phyloP scores from a whole-genome alignment of 1,139 yeast species.

The Yamadazyma trypodendri region DNA sequence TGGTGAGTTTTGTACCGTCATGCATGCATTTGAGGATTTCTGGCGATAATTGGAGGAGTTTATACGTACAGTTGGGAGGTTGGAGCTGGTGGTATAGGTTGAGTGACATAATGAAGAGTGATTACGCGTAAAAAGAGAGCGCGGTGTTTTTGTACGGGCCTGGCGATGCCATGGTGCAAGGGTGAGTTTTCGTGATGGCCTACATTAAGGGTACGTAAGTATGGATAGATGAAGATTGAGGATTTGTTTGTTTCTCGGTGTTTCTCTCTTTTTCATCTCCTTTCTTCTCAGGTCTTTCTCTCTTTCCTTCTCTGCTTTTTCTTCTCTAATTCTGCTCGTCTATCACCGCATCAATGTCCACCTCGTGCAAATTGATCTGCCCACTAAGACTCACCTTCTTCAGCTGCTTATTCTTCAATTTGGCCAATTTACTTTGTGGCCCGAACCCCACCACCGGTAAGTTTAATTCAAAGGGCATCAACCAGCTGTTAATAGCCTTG shows the following conservation, averaged over 20 bases:
- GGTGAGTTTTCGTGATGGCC: neutral
- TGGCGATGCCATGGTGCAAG: no score
- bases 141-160: slow-evolving; percentile 1
- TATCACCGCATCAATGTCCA: slow-evolving; percentile 67
- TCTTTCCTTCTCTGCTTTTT: no score
- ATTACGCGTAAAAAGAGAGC: slow-evolving; percentile 2
- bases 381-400: slow-evolving; percentile 58
- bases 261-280: no score
- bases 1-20: slow-evolving; percentile 26
- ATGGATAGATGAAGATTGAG: no score
- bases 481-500: slow-evolving; percentile 56
- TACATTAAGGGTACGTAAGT: neutral
- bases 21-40: slow-evolving; percentile 48
- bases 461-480: slow-evolving; percentile 66
- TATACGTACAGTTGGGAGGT: slow-evolving; percentile 35
- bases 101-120: slow-evolving; percentile 2
- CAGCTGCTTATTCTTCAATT: slow-evolving; percentile 43
- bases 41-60: slow-evolving; percentile 60
- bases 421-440: slow-evolving; percentile 54
- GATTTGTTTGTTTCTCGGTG: no score
- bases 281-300: no score
- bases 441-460: slow-evolving; percentile 76
- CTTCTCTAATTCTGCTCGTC: slow-evolving; percentile 52
- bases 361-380: slow-evolving; percentile 61
- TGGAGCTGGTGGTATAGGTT: slow-evolving; percentile 24